These are phyloP conservation scores for Cucurbita ficifolia DNA, from an alignment of 306 rosid genomes.

Conservation along the genomic window DNA sequence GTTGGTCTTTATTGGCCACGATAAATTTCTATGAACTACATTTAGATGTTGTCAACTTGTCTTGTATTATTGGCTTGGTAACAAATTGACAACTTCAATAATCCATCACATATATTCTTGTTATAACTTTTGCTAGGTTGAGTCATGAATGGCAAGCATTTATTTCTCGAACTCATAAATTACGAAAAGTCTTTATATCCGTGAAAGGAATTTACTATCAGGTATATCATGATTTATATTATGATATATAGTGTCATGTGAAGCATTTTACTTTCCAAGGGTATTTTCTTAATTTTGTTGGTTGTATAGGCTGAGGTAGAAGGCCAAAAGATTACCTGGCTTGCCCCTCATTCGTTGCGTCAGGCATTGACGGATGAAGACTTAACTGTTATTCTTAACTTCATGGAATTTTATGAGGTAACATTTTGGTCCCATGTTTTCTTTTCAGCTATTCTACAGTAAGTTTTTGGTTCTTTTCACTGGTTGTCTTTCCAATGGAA, in stretches of 20 bases:
- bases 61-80: not conserved
- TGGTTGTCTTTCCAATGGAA: not conserved
- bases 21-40: not conserved
- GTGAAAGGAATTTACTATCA: slow-evolving; percentile 86
- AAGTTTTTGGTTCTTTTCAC: not conserved
- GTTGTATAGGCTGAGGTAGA: slow-evolving; percentile 56
- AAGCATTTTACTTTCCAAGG: not conserved
- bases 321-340: slow-evolving; percentile 81
- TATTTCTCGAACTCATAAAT: slow-evolving; percentile 52
- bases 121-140: slow-evolving; percentile 27
- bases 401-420: slow-evolving; percentile 72
- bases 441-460: not conserved
- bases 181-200: slow-evolving; percentile 69
- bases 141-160: slow-evolving; percentile 96
- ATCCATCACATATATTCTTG: not conserved
- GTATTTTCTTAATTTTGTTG: not conserved
- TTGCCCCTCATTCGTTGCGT: slow-evolving; percentile 82
- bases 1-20: slow-evolving; percentile 17
- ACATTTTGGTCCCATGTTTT: not conserved
- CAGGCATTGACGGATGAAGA: slow-evolving; percentile 71
- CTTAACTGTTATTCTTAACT: slow-evolving; percentile 53
- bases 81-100: not conserved
- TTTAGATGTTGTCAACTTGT: not conserved
- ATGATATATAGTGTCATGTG: not conserved
- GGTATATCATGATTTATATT: slow-evolving; percentile 23